Conservation (phyloP, 2,329 filamentous ascomycete species). For the Tricladium varicosporioides region DNA sequence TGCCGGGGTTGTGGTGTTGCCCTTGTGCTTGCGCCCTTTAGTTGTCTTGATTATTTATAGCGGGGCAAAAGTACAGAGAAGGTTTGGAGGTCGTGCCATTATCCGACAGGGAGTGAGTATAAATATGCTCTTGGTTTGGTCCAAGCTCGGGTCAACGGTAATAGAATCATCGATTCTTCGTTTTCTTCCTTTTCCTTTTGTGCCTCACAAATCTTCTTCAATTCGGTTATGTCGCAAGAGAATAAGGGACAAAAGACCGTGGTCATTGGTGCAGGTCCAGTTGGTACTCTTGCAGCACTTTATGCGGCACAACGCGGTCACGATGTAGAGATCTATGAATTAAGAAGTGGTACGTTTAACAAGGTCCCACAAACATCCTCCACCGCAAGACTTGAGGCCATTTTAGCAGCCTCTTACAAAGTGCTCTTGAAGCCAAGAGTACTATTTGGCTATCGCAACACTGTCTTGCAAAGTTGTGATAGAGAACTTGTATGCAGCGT, state of each 20-base stretch:
- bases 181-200: slow-evolving; percentile 2
- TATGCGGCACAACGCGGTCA: slow-evolving; percentile 89
- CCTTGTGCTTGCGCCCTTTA: not conserved
- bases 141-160: not conserved
- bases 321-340: slow-evolving; percentile 90
- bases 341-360: slow-evolving; percentile 70
- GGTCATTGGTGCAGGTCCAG: slow-evolving; percentile 88
- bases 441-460: not conserved
- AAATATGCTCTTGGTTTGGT: not conserved
- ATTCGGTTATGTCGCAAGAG: slow-evolving; percentile 7
- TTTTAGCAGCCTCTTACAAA: too few species aligned
- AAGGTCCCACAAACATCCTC: slow-evolving; percentile 30
- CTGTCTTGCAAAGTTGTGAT: too few species aligned
- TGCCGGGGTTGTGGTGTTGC: not conserved
- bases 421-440: not conserved
- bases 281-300: slow-evolving; percentile 85
- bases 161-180: not conserved
- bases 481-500: too few species aligned
- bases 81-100: not conserved
- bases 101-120: not conserved
- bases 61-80: slow-evolving; percentile 15
- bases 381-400: not conserved
- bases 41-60: slow-evolving; percentile 10
- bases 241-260: slow-evolving; percentile 49
- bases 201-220: not conserved